Conservation (phyloP, 352 stramenopile genomes). For the Bremia lactucae region DNA sequence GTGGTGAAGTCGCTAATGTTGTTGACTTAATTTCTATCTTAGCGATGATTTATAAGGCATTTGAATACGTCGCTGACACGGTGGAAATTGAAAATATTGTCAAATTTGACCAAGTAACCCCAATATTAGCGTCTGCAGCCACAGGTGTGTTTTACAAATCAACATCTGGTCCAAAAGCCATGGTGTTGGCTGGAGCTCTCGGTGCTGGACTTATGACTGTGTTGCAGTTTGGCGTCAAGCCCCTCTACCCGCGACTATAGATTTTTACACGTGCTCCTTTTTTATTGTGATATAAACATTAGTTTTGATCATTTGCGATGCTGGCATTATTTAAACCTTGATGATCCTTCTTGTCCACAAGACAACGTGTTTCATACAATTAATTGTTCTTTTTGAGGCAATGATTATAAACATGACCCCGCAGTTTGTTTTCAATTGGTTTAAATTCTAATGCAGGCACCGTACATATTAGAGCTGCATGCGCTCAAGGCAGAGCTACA, state of each 20-base stretch:
- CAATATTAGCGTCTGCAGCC: conserved; percentile 69
- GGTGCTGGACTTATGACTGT: conserved; percentile 74
- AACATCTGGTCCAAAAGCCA: conserved; percentile 71
- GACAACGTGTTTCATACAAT: too few species aligned
- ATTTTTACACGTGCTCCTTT: conserved; percentile 8
- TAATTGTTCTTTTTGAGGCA: too few species aligned
- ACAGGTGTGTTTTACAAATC: conserved; percentile 84
- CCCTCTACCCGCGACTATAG: conserved; percentile 73
- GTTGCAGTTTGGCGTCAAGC: conserved; percentile 80
- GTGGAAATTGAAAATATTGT: conserved; percentile 73
- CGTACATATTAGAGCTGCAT: conserved; percentile 38
- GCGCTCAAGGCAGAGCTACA: conserved; percentile 55
- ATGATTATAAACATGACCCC: too few species aligned
- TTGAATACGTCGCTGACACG: conserved; percentile 72
- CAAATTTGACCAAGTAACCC: conserved; percentile 76
- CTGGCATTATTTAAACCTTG: too few species aligned
- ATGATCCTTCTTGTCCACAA: too few species aligned
- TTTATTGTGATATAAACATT: too few species aligned
- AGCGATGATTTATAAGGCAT: conserved; percentile 84
- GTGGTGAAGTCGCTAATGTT: conserved; percentile 1
- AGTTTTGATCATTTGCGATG: too few species aligned
- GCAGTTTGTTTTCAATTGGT: conserved; percentile 9
- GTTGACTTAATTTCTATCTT: conserved; percentile 1
- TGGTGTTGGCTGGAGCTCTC: conserved; percentile 71
- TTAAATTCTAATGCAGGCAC: conserved; percentile 19